Percentiles rank a stretch among this genome's conserved stretches.
Evolutionary conservation across 495 filamentous ascomycete species (phyloP).

Genomic region (Melanomma pulvis-pyrius): DNA sequence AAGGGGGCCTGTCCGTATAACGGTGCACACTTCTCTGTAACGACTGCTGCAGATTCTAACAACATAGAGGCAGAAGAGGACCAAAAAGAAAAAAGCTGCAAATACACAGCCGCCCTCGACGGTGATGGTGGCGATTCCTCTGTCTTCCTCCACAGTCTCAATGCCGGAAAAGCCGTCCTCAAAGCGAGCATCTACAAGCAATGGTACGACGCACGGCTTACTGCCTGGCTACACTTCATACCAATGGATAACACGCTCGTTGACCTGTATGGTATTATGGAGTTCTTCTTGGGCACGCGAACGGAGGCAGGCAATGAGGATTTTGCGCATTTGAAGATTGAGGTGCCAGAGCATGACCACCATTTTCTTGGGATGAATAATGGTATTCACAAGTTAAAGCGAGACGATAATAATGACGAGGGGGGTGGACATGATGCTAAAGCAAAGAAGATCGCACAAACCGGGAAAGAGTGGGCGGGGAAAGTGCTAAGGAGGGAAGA

Average conservation of each 20-base stretch:
- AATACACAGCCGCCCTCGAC: slow-evolving; percentile 48
- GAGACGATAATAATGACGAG: background rate
- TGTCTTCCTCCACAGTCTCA: slow-evolving; percentile 36
- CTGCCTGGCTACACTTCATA: slow-evolving; percentile 56
- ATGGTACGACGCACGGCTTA: slow-evolving; percentile 47
- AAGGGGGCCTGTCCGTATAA: slow-evolving; percentile 38
- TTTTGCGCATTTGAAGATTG: background rate
- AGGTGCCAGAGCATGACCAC: slow-evolving; percentile 6
- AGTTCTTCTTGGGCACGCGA: slow-evolving; percentile 3
- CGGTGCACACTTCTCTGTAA: slow-evolving; percentile 34
- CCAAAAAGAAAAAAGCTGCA: slow-evolving; percentile 39
- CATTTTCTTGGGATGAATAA: background rate
- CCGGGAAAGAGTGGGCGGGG: slow-evolving; percentile 30
- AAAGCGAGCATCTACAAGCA: slow-evolving; percentile 48
- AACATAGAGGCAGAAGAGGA: background rate
- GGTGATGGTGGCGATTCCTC: slow-evolving; percentile 45
- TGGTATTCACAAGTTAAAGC: background rate
- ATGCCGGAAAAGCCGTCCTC: slow-evolving; percentile 35
- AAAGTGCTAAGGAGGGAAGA: slow-evolving; percentile 39
- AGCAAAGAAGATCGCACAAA: slow-evolving; percentile 30
- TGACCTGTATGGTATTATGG: slow-evolving; percentile 76
- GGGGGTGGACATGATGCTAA: slow-evolving; percentile 18
- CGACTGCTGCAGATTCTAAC: slow-evolving; percentile 15
- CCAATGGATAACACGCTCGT: slow-evolving; percentile 82
- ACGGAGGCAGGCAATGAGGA: background rate